Evolutionary conservation across 371 early-diverging fungal species (phyloP).

Genomic region (Spiromyces aspiralis): DNA sequence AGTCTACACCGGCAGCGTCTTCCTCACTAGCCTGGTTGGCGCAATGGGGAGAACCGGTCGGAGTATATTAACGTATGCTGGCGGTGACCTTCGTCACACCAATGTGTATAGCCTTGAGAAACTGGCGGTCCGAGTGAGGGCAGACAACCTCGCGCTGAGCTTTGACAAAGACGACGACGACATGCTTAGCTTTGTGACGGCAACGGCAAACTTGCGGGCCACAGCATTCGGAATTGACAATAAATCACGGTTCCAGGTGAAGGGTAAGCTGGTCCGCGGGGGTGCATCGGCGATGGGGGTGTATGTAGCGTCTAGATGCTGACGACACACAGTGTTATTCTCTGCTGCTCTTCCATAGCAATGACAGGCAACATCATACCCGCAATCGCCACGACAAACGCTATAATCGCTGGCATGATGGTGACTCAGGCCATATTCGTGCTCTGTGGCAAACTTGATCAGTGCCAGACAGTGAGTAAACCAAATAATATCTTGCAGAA

Average conservation of each 20-base stretch:
- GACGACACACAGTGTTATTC: slow-evolving; percentile 9
- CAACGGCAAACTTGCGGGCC: slow-evolving; percentile 78
- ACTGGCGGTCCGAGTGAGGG: background rate
- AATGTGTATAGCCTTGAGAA: background rate
- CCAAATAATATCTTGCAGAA: background rate
- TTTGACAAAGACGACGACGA: slow-evolving; percentile 94
- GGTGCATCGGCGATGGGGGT: slow-evolving; percentile 13
- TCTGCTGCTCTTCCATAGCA: slow-evolving; percentile 25
- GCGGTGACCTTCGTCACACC: background rate
- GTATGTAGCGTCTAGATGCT: background rate
- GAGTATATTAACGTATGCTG: background rate
- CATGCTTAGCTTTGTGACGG: slow-evolving; percentile 78
- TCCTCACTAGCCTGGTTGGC: background rate
- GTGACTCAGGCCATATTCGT: slow-evolving; percentile 71
- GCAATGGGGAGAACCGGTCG: background rate
- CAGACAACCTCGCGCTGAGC: slow-evolving; percentile 16
- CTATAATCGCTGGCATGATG: slow-evolving; percentile 93
- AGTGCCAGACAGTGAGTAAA: slow-evolving; percentile 33
- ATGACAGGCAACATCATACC: slow-evolving; percentile 99
- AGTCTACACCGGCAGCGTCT: background rate
- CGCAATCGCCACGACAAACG: slow-evolving; percentile 99
- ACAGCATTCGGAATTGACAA: slow-evolving; percentile 56
- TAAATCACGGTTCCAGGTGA: slow-evolving; percentile 72
- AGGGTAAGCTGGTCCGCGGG: slow-evolving; percentile 31
- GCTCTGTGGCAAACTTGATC: slow-evolving; percentile 30